Evolutionary conservation across 176 grass and related monocot species (phyloP).

Genomic region (Rhynchospora pubera): DNA sequence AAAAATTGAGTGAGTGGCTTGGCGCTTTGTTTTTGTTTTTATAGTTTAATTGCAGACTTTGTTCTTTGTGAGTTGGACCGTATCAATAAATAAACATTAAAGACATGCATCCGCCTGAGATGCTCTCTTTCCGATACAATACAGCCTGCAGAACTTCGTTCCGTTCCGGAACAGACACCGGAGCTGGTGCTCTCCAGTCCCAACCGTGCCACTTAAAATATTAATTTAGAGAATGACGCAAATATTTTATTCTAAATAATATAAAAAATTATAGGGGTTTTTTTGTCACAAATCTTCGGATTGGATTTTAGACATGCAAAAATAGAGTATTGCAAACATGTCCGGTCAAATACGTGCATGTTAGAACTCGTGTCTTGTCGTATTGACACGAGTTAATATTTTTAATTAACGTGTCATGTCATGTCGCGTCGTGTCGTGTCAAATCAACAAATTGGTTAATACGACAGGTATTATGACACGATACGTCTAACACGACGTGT

Average conservation of each 20-base stretch:
- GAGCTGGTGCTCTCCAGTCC: not conserved
- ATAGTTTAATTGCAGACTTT: not conserved
- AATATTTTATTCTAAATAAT: not conserved
- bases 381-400: too few species aligned
- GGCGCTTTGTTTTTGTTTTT: not conserved
- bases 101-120: not conserved
- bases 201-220: not conserved
- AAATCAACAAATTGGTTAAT: too few species aligned
- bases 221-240: not conserved
- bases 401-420: too few species aligned
- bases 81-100: constrained; percentile 20
- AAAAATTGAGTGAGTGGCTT: not conserved
- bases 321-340: too few species aligned
- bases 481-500: too few species aligned
- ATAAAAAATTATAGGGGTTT: not conserved
- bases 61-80: not conserved
- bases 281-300: too few species aligned
- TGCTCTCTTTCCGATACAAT: constrained; percentile 9
- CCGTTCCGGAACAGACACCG: not conserved
- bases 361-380: too few species aligned
- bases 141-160: not conserved
- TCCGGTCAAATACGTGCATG: too few species aligned
- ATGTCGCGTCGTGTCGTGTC: too few species aligned
- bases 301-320: too few species aligned
- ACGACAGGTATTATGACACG: too few species aligned